Evolutionary conservation across 2,329 filamentous ascomycete genomes (phyloP), one percentile per base, ranked within the genome.

Genomic region (Diaporthe eres): DNA sequence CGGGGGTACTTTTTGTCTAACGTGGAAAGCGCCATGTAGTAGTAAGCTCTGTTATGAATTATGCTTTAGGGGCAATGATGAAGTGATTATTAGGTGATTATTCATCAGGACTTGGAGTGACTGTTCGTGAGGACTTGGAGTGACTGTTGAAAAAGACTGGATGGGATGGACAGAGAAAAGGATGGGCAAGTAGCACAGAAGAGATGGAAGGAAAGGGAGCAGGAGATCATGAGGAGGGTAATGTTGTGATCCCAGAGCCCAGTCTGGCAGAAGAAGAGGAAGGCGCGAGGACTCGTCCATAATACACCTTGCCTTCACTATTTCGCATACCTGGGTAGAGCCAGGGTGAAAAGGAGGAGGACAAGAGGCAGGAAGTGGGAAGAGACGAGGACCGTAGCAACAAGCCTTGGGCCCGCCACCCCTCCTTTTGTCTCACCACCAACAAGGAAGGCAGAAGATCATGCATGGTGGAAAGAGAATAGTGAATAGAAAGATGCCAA

Each of bases 1-100:
- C n/a, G 49, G n/a, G 65, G 65, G 34, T 70, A 70, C 31, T 70
- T 31, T 55, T 39, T 55, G 49, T 70, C 65, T n/a, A 70, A 28
- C 15, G 65, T 34, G 1, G 65, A 42, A 55, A 28, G 47, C 3
- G 65, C 49, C 65, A 70, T 70, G 31, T 70, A 31, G 31, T 31
- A 31, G 31, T 31, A 42, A 68, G 22, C 4, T 68, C 47, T 53
- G 13, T 17, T 37, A 25, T 17, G 37, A 34, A 65, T 17, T 65
- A 67, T 67, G 19, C 44, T 34, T n/a, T 49, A 42, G 19, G 25
- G 4, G n/a, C 15, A 73, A 47, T 47, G 44, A 44, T 34, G 25
- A 44, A 37, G 28, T 65, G 49, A 1, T 42, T 72, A 34, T 28
- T 57, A 60, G 71, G 58, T 55, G 39, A 31, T 13, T 10, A 9